These are phyloP conservation scores for Penicillium corylophilum DNA, from an alignment of 2,329 filamentous ascomycete species.

Conservation along the genomic window DNA sequence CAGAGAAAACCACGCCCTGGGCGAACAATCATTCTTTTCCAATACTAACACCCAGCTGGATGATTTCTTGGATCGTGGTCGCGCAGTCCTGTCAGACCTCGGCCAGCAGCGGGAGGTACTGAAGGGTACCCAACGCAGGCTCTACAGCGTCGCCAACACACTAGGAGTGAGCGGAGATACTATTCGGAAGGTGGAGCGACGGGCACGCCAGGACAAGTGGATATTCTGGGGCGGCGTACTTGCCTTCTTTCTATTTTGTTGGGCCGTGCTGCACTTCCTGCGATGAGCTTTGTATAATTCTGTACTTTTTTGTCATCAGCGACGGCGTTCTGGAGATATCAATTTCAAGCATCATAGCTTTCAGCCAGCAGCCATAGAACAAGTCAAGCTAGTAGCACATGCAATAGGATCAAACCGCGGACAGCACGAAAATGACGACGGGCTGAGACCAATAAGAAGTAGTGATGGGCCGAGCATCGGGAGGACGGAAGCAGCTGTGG, in stretches of 20 bases:
- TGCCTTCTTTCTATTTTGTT: constrained; percentile 88
- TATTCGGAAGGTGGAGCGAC: constrained; percentile 91
- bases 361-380: too few relatives aligned
- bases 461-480: constrained; percentile 19
- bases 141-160: constrained; percentile 93
- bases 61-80: constrained; percentile 87
- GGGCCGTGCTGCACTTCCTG: constrained; percentile 82
- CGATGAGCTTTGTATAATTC: constrained; percentile 51
- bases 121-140: constrained; percentile 85
- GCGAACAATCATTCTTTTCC: constrained; percentile 84
- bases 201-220: constrained; percentile 95
- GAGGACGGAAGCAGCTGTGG: constrained; percentile 18
- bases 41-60: constrained; percentile 83
- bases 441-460: not conserved
- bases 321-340: constrained; percentile 27
- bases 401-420: not conserved
- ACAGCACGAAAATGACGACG: not conserved
- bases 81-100: constrained; percentile 85
- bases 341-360: not conserved
- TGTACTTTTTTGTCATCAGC: constrained; percentile 24
- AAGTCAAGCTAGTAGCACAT: not conserved
- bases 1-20: constrained; percentile 77
- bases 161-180: constrained; percentile 92
- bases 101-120: constrained; percentile 89
- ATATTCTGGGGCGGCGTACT: constrained; percentile 88